These are phyloP conservation scores for Mytilinidion resinicola DNA, from an alignment of 495 filamentous ascomycete species.

Conservation along the genomic window DNA sequence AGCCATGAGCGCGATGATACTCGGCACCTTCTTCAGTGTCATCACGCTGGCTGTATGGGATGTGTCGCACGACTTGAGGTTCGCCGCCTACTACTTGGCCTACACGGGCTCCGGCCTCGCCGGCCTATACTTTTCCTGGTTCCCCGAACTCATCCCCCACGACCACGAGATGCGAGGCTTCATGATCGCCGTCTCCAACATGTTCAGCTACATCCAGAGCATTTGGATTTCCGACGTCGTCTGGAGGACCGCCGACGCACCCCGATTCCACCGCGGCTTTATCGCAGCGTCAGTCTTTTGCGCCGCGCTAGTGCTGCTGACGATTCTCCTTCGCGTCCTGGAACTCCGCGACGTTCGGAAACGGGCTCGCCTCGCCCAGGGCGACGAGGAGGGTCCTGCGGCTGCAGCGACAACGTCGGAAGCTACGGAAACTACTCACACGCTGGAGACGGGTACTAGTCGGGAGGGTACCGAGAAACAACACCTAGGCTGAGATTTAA, in stretches of 20 bases:
- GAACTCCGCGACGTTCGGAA: too few species aligned
- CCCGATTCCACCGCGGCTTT: conserved; percentile 1
- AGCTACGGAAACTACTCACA: too few species aligned
- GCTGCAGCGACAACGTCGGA: too few species aligned
- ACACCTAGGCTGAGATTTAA: too few species aligned
- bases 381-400: too few species aligned
- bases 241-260: conserved; percentile 2
- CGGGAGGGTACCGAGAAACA: too few species aligned
- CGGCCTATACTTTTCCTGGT: neutral
- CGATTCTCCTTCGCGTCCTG: too few species aligned
- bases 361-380: too few species aligned
- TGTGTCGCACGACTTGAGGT: neutral
- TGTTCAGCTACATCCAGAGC: neutral
- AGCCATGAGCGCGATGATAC: neutral
- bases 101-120: neutral
- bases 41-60: neutral
- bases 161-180: conserved; percentile 5
- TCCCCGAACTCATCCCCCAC: conserved; percentile 1
- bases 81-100: neutral
- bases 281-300: neutral
- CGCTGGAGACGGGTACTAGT: too few species aligned
- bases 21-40: neutral
- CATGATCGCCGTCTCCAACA: conserved; percentile 1
- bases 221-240: conserved; percentile 2
- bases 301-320: neutral